Conservation (phyloP, 495 filamentous ascomycete species). For the Gamarada debralockiae region DNA sequence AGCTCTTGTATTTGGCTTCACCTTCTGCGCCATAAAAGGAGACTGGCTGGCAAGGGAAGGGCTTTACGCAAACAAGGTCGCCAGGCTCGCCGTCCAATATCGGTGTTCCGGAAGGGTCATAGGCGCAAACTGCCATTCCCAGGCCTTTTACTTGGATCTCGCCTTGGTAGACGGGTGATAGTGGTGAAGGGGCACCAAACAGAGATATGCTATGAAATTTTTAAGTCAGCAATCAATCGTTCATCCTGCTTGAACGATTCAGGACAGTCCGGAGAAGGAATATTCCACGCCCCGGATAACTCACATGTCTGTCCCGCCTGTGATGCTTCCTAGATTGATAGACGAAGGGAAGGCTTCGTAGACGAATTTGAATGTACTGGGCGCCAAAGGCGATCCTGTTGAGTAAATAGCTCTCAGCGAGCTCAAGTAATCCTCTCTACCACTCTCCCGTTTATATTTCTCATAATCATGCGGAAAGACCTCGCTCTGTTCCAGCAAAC, state of each 20-base stretch:
- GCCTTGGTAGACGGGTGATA: slow-evolving; percentile 80
- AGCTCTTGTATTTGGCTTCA: slow-evolving; percentile 67
- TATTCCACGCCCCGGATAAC: no score
- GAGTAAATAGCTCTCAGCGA: slow-evolving; percentile 79
- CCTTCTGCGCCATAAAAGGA: slow-evolving; percentile 78
- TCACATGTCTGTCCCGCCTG: slow-evolving; percentile 75
- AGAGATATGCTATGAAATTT: slow-evolving; percentile 77
- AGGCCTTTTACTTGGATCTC: slow-evolving; percentile 90
- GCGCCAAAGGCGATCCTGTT: slow-evolving; percentile 86
- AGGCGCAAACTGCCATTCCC: slow-evolving; percentile 83
- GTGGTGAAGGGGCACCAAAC: slow-evolving; percentile 81
- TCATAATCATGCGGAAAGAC: slow-evolving; percentile 55
- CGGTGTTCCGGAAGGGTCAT: slow-evolving; percentile 56
- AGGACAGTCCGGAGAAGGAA: no score
- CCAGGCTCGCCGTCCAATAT: slow-evolving; percentile 64
- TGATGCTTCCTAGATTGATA: slow-evolving; percentile 65
- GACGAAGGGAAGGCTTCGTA: slow-evolving; percentile 67
- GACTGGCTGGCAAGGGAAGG: slow-evolving; percentile 89
- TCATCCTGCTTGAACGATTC: no score
- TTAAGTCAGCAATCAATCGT: no score
- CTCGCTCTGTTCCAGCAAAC: slow-evolving; percentile 77
- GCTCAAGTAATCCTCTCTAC: slow-evolving; percentile 36
- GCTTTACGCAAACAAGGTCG: slow-evolving; percentile 83
- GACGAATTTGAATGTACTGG: slow-evolving; percentile 87
- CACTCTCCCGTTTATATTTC: slow-evolving; percentile 13